These are phyloP conservation scores for Oryza glumipatula DNA, from an alignment of 176 grass and related monocot genomes.

Conservation along the genomic window DNA sequence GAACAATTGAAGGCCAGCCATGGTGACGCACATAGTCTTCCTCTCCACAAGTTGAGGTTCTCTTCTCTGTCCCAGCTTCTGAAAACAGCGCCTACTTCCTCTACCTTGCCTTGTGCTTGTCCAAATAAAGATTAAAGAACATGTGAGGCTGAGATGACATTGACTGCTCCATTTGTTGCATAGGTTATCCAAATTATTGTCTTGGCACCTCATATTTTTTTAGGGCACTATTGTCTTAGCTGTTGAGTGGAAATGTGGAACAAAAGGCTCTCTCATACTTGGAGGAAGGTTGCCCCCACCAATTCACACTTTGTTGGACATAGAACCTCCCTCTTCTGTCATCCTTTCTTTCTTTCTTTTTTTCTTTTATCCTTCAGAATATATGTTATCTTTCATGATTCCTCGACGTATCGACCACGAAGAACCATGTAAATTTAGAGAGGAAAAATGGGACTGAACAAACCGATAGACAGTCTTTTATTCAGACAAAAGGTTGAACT, in stretches of 20 bases:
- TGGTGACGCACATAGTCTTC: conserved; percentile 44
- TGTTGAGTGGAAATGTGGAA: conserved; percentile 28
- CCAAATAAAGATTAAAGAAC: conserved; percentile 43
- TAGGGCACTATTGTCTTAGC: conserved; percentile 29
- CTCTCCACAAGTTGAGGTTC: conserved; percentile 31
- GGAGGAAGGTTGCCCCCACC: conserved; percentile 28
- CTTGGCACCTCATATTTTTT: background rate
- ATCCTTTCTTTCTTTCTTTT: background rate
- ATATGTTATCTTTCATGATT: background rate
- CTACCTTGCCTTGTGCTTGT: background rate
- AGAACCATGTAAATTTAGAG: background rate
- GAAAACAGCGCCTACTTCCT: conserved; percentile 24
- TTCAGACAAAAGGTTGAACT: background rate
- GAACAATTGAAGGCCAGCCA: conserved; percentile 26
- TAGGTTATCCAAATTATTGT: conserved; percentile 46
- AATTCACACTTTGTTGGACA: conserved; percentile 22
- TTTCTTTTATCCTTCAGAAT: background rate
- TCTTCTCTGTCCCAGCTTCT: background rate
- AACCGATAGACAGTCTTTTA: background rate
- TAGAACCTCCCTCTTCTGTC: conserved; percentile 17
- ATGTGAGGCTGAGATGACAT: conserved; percentile 45
- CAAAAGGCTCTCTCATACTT: conserved; percentile 33
- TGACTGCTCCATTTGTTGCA: conserved; percentile 48
- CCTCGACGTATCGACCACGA: background rate
- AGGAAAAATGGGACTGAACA: background rate